Evolutionary conservation across 2,329 filamentous ascomycete species (phyloP), one percentile per base, ranked within the genome.

Genomic region (Ramularia collo-cygni): DNA sequence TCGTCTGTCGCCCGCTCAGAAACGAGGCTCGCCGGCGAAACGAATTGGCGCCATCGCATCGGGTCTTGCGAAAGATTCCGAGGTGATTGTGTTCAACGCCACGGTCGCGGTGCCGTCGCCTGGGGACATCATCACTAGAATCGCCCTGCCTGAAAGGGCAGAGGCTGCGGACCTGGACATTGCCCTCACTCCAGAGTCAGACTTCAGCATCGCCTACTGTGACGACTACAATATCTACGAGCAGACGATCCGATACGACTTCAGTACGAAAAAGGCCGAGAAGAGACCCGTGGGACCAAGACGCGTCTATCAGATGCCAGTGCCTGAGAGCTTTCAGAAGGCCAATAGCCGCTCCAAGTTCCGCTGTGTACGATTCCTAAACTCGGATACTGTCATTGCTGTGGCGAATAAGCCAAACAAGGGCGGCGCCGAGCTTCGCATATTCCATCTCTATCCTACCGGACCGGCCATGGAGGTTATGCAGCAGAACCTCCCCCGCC

Each of bases 31-130:
- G 31, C 71, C 69, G 14, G 67, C 70, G 42, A 73, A 75, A 30
- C 75, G 85, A 44, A 70, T 95, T 28, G 88, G 84, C 43, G 88
- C 79, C 9, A 79, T 84, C 44, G 83, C 87, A 8, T 89, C 87
- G 1, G 85, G 85, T 18, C 69, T 94, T 48, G 80, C 85, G 7
- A 60, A 66, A 44, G 70, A 83, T 34, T 77, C 83, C 9, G 84
- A 95, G 64, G 76, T 95, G 45, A 81, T 86, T 17, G 65, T 95
- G 29, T 94, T 95, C 59, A 76, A 85, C 58, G 77, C 81, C 13
- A 76, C 72, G 6, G 69, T 71, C 14, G 66, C 69, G 1, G 65
- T 69, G 1, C 75, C 75, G 12, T 66, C 67, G 26, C 48, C 64
- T 10, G 54, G 63, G 13, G 74, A 80, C 43, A 64, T 80, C 8